These are phyloP conservation scores for Osmozyma mogii DNA, from an alignment of 805 yeast species.

Conservation along the genomic window DNA sequence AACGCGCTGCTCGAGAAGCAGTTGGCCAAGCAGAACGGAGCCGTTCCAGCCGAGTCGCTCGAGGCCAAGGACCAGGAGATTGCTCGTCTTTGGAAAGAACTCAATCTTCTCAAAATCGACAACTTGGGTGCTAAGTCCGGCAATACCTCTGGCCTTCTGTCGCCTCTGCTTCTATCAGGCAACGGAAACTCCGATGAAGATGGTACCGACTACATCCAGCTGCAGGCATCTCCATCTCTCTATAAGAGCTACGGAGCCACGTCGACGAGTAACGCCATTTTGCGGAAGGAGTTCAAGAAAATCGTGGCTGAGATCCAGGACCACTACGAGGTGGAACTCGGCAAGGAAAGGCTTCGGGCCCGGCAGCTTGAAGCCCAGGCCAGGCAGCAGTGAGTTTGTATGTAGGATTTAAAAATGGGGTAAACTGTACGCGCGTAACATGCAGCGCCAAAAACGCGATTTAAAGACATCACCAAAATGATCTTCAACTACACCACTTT, in stretches of 20 bases:
- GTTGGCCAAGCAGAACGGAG: slow-evolving; percentile 18
- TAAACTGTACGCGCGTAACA: no score
- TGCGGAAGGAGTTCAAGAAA: slow-evolving; percentile 63
- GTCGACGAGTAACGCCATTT: slow-evolving; percentile 40
- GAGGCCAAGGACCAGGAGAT: slow-evolving; percentile 32
- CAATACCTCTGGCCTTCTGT: slow-evolving; percentile 2
- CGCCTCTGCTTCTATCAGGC: slow-evolving; percentile 7
- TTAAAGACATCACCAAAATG: no score
- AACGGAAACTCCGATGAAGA: slow-evolving; percentile 13
- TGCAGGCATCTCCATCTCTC: slow-evolving; percentile 12
- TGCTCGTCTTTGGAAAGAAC: slow-evolving; percentile 35
- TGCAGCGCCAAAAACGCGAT: no score
- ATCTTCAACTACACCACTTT: no score
- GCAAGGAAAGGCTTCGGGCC: slow-evolving; percentile 47
- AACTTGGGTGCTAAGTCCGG: slow-evolving; percentile 28
- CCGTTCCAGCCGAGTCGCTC: slow-evolving; percentile 5
- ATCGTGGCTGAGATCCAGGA: slow-evolving; percentile 54
- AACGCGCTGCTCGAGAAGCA: slow-evolving; percentile 45
- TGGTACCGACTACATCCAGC: slow-evolving; percentile 12
- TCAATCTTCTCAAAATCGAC: slow-evolving; percentile 38
- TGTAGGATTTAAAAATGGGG: no score
- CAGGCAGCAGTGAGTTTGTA: no score
- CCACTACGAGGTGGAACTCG: slow-evolving; percentile 51
- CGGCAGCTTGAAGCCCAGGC: slow-evolving; percentile 36
- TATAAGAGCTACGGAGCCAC: slow-evolving; percentile 2